These are phyloP conservation scores for Chimonanthus praecox DNA, from an alignment of 164 flowering plant genomes.

Conservation along the genomic window DNA sequence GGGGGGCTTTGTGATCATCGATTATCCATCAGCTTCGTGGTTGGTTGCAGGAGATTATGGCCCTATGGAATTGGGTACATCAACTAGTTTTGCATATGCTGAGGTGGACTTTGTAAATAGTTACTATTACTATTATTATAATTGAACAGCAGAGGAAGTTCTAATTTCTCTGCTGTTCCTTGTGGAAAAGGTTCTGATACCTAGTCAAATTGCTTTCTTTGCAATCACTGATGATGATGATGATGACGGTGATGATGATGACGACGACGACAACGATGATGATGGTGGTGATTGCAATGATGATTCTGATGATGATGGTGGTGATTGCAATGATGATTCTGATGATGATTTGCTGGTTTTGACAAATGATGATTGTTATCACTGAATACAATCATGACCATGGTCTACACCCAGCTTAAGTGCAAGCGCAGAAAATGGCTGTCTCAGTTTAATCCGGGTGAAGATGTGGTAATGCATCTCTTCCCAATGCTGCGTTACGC, in stretches of 20 bases:
- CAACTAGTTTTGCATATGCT: not conserved
- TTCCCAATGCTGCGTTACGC: not conserved
- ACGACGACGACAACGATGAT: conserved; percentile 11
- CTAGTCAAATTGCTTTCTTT: conserved; percentile 28
- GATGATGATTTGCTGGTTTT: conserved; percentile 1
- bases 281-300: conserved; percentile 5
- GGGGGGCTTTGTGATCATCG: not conserved
- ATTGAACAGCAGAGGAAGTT: conserved; percentile 32
- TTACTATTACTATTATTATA: not conserved
- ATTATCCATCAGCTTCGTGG: not conserved
- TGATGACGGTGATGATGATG: conserved; percentile 15
- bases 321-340: not conserved
- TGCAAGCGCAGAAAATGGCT: not conserved
- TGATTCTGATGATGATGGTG: conserved; percentile 6
- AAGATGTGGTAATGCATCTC: conserved; percentile 12
- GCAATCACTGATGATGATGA: conserved; percentile 22
- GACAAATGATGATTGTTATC: not conserved
- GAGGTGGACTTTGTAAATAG: not conserved
- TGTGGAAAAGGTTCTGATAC: conserved; percentile 37
- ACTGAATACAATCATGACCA: not conserved
- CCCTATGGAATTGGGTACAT: not conserved
- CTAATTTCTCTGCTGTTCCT: conserved; percentile 48
- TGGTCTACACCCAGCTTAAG: conserved; percentile 1
- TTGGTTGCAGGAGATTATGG: not conserved
- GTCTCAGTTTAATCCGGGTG: not conserved